Base-by-base conservation (phyloP, 352 stramenopile species). In the Phytopythium kandeliae region DNA sequence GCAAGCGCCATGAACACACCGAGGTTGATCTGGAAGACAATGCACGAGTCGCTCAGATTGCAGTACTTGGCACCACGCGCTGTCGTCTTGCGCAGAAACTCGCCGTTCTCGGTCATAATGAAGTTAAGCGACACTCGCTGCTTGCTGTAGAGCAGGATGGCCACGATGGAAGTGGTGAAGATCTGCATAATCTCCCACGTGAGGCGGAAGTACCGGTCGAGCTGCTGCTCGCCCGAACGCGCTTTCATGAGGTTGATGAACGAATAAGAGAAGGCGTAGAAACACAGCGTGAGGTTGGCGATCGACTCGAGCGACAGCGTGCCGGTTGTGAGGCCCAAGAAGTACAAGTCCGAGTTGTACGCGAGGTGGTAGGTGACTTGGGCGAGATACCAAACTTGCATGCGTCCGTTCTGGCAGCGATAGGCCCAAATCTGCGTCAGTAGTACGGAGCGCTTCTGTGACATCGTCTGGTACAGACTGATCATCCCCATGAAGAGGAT, bases 221-320 rank as follows among this genome's bases (percentile, higher is more conserved):
- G 51, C 22, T 51, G 40, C 51, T 57, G 51, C 10, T 51, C 51
- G 0, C 51, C 51, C 9, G 51, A 51, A 3, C 51, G 51, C 52
- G 37, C 60, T 30, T 65, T 65, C 19, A 65, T 30, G 0, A 68
- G 13, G 15, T 68, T 68, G 31, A 68, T 33, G 17, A 45, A 34
- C 2, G 52, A 51, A 12, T 68, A 68, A 0, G 56, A 46, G 30
- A 65, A 65, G 6, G 37, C 60, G 26, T 62, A 68, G 10, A 68
- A 56, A 12, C 51, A 36, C 2, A 65, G 19, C 13, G 48, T 33
- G 5, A 62, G 44, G 30, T 68, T 68, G 25, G 51, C 30, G 2
- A 68, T 21, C n/a, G 60, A 68, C 12, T 34, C 60, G 15, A 37
- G 17, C 0, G 42, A 58, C 37, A 68, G 15, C 1, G 56, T 65